Evolutionary conservation across 2,329 filamentous ascomycete genomes (phyloP), one percentile per base, ranked within the genome.

Genomic region (Lecanicillium sp.): DNA sequence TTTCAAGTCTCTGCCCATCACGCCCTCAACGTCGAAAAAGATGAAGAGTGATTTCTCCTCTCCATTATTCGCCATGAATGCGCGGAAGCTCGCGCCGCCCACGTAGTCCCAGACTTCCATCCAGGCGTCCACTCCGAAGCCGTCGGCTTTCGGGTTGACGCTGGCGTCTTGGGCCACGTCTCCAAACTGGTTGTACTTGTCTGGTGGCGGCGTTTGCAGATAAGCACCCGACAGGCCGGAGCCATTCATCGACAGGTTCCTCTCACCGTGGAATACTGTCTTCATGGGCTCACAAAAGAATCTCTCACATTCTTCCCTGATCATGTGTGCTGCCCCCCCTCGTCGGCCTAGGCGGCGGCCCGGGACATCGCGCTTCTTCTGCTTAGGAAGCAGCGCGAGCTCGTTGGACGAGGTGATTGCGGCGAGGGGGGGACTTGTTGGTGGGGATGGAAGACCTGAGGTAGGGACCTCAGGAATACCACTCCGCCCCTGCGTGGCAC

Each of bases 291-390:
- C 87, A 72, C 89, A 95, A 79, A 95, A 94, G 83, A 95, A 90
- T 77, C 89, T 96, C 88, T 95, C 89, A 95, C 89, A 94, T 87
- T 95, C 88, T 88, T 84, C 88, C 86, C 84, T 88, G 77, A 95
- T 94, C 72, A 82, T 81, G 69, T 86, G 80, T 84, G 87, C 81
- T 82, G 88, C 88, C 87, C 88, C 88, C 85, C 84, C 84, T 83
- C 74, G 75, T 60, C 76, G 71, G 61, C 66, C 65, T 59, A 62
- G 59, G 57, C 57, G 58, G 49, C 53, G 53, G 44, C 51, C 60
- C 53, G 60, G 60, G 51, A 58, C 59, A 47, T 64, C 62, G 55
- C 59, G 59, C 56, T 59, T 66, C 56, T 60, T 62, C 56, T 62
- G 62, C 64, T 79, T 80, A 51, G 74, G 72, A 49, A 76, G 67